Conservation (phyloP, 129 eudicot species). For the Lactuca saligna region DNA sequence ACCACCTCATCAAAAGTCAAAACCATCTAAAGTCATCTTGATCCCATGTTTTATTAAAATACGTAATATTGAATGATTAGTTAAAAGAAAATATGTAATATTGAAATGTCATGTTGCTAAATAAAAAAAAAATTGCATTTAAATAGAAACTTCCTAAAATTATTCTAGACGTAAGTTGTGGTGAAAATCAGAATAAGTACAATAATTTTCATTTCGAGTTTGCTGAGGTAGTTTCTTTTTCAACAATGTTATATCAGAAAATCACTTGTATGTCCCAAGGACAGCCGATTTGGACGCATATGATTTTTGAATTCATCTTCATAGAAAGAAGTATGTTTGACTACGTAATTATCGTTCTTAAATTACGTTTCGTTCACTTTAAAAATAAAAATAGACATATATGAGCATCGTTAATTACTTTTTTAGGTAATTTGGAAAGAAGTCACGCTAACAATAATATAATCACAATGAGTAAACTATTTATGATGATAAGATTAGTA, state of each 20-base stretch:
- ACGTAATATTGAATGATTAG: no score
- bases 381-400: no score
- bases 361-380: background rate
- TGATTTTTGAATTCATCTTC: background rate
- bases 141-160: background rate
- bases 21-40: no score
- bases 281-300: background rate
- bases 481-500: background rate
- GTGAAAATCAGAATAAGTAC: background rate
- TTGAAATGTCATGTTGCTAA: background rate
- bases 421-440: no score
- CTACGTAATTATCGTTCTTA: background rate
- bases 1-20: no score
- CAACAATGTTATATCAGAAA: background rate
- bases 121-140: background rate
- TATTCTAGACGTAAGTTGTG: background rate
- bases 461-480: no score
- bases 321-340: background rate
- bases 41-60: no score
- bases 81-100: no score
- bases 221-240: background rate
- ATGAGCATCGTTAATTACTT: no score
- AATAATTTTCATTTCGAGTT: background rate
- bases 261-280: background rate
- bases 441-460: no score